Evolutionary conservation across 2,329 filamentous ascomycete genomes (phyloP).

Genomic region (Fusarium kyushuense): DNA sequence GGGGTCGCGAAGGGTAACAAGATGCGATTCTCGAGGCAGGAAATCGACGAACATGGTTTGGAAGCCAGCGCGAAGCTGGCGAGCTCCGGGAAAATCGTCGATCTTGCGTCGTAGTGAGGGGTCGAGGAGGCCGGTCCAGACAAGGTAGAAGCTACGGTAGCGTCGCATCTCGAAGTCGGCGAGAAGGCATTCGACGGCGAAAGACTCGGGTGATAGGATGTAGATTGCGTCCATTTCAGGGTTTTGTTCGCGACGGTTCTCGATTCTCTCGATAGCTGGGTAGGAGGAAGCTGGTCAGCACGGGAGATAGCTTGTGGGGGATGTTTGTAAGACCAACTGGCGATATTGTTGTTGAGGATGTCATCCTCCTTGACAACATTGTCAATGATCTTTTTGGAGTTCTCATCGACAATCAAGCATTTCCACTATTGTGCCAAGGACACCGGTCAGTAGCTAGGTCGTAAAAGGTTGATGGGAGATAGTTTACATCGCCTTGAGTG

Average conservation of each 20-base stretch:
- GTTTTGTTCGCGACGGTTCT: constrained; percentile 84
- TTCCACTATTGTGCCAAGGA: constrained; percentile 78
- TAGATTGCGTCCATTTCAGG: constrained; percentile 96
- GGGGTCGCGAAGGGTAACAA: constrained; percentile 92
- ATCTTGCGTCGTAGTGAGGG: constrained; percentile 78
- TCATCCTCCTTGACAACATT: constrained; percentile 96
- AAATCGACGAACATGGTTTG: constrained; percentile 89
- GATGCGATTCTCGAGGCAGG: constrained; percentile 88
- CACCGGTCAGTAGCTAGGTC: constrained; percentile 31
- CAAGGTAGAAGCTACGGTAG: constrained; percentile 82
- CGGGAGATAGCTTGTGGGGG: constrained; percentile 15
- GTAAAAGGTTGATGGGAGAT: background rate
- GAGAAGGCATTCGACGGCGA: constrained; percentile 93
- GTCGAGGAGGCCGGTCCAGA: constrained; percentile 86
- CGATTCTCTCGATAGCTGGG: constrained; percentile 92
- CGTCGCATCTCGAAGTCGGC: constrained; percentile 88
- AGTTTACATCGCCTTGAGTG: constrained; percentile 81
- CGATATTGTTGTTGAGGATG: constrained; percentile 95
- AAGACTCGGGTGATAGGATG: constrained; percentile 84
- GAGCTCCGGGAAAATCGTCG: constrained; percentile 75
- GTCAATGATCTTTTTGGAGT: constrained; percentile 85
- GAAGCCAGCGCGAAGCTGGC: constrained; percentile 82
- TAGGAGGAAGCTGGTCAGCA: constrained; percentile 36
- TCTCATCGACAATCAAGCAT: constrained; percentile 89
- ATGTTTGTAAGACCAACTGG: constrained; percentile 71